Evolutionary conservation across 2,329 filamentous ascomycete species (phyloP).

Genomic region (Alternaria brassicae): DNA sequence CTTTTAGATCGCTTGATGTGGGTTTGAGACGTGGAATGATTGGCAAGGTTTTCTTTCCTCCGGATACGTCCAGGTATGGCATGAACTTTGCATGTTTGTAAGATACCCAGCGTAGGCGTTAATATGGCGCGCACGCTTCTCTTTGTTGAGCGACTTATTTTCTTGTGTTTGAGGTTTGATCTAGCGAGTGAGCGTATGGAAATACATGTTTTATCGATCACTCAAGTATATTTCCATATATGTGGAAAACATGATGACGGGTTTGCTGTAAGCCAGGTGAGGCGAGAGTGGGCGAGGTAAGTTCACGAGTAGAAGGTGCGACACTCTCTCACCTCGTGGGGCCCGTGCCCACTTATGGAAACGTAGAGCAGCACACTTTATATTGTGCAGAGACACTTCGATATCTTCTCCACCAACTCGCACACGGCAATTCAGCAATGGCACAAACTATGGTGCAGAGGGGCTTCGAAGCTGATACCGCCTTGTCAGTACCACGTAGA

Average conservation of each 20-base stretch:
- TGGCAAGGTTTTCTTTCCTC: constrained; percentile 1
- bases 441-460: neutral
- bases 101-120: constrained; percentile 21
- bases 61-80: neutral
- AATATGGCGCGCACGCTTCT: constrained; percentile 1
- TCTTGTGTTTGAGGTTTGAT: constrained; percentile 6
- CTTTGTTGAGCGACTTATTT: constrained; percentile 9
- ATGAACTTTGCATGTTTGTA: constrained; percentile 15
- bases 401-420: neutral
- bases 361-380: too few relatives aligned
- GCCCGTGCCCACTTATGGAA: neutral
- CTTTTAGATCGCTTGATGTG: neutral
- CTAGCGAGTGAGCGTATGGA: neutral
- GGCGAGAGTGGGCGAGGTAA: neutral
- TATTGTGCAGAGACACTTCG: too few relatives aligned
- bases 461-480: neutral
- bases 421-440: neutral
- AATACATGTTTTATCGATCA: neutral
- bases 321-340: neutral
- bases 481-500: neutral
- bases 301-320: neutral
- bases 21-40: neutral
- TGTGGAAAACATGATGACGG: neutral
- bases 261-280: neutral
- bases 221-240: rapidly evolving